phyloP scores from a whole-genome alignment of 495 filamentous ascomycete genomes.

The Choiromyces venosus region DNA sequence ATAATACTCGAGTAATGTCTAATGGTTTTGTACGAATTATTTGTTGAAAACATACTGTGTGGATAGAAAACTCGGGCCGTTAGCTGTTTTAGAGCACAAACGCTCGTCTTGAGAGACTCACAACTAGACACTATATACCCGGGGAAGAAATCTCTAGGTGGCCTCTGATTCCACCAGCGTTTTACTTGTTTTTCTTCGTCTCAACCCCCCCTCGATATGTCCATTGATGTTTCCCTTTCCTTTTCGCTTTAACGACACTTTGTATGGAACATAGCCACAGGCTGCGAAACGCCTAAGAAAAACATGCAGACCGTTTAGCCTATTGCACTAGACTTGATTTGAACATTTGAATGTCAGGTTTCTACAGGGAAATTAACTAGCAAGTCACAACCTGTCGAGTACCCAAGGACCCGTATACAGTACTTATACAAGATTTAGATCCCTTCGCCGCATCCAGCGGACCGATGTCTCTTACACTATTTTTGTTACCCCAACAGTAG shows the following conservation, averaged over 20 bases:
- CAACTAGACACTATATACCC: too few relatives aligned
- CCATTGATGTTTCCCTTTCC: background rate
- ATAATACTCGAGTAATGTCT: too few relatives aligned
- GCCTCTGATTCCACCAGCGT: background rate
- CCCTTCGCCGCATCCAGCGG: background rate
- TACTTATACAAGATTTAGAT: background rate
- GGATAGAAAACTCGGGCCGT: too few relatives aligned
- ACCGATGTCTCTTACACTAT: background rate
- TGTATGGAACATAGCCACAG: background rate
- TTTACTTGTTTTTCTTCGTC: background rate
- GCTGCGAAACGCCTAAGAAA: background rate
- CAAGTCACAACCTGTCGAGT: background rate
- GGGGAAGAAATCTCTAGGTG: too few relatives aligned
- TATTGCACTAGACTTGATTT: background rate
- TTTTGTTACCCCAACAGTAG: background rate
- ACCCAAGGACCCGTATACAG: background rate
- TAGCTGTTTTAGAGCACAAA: too few relatives aligned
- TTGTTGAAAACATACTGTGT: too few relatives aligned
- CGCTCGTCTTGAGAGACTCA: too few relatives aligned
- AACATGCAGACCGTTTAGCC: background rate
- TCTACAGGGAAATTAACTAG: background rate
- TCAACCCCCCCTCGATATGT: background rate
- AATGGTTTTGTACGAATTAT: too few relatives aligned
- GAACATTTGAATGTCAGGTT: background rate
- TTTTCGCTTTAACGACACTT: background rate